These are phyloP conservation scores for Phaeoacremonium minimum DNA, from an alignment of 2,329 filamentous ascomycete genomes.

Conservation along the genomic window DNA sequence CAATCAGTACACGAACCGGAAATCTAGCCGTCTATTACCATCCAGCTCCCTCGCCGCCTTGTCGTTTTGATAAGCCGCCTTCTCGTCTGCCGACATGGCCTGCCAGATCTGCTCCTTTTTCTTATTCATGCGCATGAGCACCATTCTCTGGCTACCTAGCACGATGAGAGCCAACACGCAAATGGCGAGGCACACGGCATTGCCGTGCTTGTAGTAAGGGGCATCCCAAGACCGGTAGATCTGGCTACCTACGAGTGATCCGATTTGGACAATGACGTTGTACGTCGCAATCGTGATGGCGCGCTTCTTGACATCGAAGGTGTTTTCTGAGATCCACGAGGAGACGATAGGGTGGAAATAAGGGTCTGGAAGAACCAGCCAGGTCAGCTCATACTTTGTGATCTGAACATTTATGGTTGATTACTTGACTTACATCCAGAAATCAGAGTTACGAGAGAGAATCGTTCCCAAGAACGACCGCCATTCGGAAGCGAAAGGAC, in stretches of 20 bases:
- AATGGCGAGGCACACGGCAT: slow-evolving; percentile 51
- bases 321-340: slow-evolving; percentile 46
- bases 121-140: slow-evolving; percentile 39
- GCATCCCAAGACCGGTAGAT: slow-evolving; percentile 48
- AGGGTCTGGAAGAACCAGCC: too few relatives aligned
- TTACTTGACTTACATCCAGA: too few relatives aligned
- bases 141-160: slow-evolving; percentile 44
- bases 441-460: slow-evolving; percentile 45
- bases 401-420: too few relatives aligned
- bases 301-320: slow-evolving; percentile 43
- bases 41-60: slow-evolving; percentile 36
- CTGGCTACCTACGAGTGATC: slow-evolving; percentile 35
- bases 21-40: slow-evolving; percentile 46
- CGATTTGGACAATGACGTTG: slow-evolving; percentile 42
- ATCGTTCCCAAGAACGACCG: slow-evolving; percentile 47
- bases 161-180: slow-evolving; percentile 40
- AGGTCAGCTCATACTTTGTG: too few relatives aligned
- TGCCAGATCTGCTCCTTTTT: slow-evolving; percentile 43
- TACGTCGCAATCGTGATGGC: slow-evolving; percentile 42
- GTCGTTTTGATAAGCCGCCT: slow-evolving; percentile 38
- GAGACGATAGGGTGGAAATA: slow-evolving; percentile 54
- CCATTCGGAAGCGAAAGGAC: slow-evolving; percentile 42
- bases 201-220: slow-evolving; percentile 53
- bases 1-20: slow-evolving; percentile 41
- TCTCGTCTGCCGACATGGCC: slow-evolving; percentile 37